Evolutionary conservation across 2,329 filamentous ascomycete genomes (phyloP).

Genomic region (Teratosphaeria pseudoeucalypti): DNA sequence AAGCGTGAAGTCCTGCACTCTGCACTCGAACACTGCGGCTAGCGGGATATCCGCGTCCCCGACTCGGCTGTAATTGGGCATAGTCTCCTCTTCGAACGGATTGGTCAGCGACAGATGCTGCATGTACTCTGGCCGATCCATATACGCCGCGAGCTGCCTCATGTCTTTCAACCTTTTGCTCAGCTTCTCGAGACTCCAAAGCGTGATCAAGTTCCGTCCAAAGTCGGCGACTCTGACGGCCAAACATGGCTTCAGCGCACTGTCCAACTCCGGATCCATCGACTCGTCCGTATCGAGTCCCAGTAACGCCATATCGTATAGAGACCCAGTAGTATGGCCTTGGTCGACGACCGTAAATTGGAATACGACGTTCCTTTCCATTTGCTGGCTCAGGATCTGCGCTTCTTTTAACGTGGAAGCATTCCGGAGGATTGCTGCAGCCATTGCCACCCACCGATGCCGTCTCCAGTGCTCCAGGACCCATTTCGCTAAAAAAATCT

Average conservation of each 20-base stretch:
- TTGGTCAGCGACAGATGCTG: constrained; percentile 89
- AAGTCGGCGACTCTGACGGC: constrained; percentile 87
- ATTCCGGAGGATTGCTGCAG: constrained; percentile 79
- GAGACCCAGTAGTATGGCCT: constrained; percentile 81
- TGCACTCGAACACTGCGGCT: constrained; percentile 83
- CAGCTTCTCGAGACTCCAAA: constrained; percentile 93
- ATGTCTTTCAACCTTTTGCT: constrained; percentile 79
- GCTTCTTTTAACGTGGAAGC: constrained; percentile 86
- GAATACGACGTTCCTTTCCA: constrained; percentile 86
- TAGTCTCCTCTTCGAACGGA: constrained; percentile 81
- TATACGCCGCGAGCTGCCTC: constrained; percentile 94
- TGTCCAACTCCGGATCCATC: constrained; percentile 56
- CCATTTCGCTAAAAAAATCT: constrained; percentile 58
- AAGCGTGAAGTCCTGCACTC: constrained; percentile 86
- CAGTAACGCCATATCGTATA: constrained; percentile 81
- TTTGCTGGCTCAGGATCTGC: constrained; percentile 93
- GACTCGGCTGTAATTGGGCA: constrained; percentile 84
- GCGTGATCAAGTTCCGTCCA: constrained; percentile 69
- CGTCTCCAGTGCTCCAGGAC: constrained; percentile 67
- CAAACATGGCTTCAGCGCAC: constrained; percentile 78
- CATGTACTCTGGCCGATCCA: constrained; percentile 88
- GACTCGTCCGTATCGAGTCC: constrained; percentile 82
- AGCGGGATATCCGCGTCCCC: constrained; percentile 90
- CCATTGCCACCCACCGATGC: constrained; percentile 85
- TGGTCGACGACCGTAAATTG: constrained; percentile 88